These are phyloP conservation scores for Teratosphaeria pseudoeucalypti DNA, from an alignment of 2,329 filamentous ascomycete species.

Conservation along the genomic window DNA sequence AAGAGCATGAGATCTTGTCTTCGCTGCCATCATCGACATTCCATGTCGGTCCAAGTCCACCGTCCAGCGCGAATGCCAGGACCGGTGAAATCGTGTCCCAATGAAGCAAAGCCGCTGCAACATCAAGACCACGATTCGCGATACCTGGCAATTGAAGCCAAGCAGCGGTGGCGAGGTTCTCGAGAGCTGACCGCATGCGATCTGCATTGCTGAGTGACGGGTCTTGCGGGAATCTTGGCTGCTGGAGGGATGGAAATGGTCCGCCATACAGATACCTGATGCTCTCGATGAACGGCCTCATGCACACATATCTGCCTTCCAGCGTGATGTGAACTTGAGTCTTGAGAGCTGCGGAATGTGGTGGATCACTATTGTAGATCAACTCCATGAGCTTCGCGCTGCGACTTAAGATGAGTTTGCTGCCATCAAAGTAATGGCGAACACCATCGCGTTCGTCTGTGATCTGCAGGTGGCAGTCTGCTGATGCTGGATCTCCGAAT, in stretches of 20 bases:
- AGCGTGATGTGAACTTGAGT: constrained; percentile 12
- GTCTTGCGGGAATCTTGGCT: constrained; percentile 3
- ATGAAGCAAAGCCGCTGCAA: constrained; percentile 47
- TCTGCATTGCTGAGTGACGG: constrained; percentile 6
- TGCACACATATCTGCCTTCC: constrained; percentile 12
- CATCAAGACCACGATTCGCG: constrained; percentile 47
- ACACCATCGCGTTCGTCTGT: constrained; percentile 10
- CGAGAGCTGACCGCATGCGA: constrained; percentile 36
- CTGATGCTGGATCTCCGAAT: constrained; percentile 17
- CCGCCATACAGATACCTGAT: constrained; percentile 25
- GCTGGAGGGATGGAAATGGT: constrained; percentile 15
- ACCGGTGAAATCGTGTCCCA: constrained; percentile 55
- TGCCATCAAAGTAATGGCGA: constrained; percentile 16
- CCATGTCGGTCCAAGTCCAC: constrained; percentile 32
- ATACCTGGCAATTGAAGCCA: constrained; percentile 47
- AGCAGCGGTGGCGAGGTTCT: constrained; percentile 54
- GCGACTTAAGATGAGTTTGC: constrained; percentile 22
- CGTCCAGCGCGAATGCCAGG: constrained; percentile 48
- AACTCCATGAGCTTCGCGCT: constrained; percentile 16
- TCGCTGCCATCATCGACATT: constrained; percentile 21
- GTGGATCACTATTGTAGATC: constrained; percentile 10
- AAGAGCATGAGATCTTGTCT: constrained; percentile 28
- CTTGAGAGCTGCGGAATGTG: constrained; percentile 5
- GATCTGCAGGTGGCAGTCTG: constrained; percentile 25
- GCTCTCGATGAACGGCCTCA: constrained; percentile 18